A percentile compares a stretch with the other conserved stretches of the same genome.
Conservation (phyloP, 2,329 filamentous ascomycete species). For the Fusarium sp. region DNA sequence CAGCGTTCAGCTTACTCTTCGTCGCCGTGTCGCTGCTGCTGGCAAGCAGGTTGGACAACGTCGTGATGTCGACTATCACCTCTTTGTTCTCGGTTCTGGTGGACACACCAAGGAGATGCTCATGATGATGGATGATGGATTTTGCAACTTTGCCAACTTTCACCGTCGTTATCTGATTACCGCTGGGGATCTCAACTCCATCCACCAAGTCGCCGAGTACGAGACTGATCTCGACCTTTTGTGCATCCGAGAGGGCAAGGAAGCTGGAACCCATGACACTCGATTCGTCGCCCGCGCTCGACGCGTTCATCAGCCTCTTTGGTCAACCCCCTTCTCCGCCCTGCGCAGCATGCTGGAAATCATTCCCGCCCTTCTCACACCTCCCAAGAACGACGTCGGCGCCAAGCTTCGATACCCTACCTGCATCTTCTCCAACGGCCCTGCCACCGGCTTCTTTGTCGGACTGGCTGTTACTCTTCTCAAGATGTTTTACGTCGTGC, state of each 20-base stretch:
- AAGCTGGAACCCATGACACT: constrained; percentile 70
- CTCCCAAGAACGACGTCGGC: constrained; percentile 38
- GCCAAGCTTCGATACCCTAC: constrained; percentile 67
- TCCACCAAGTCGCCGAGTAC: constrained; percentile 72
- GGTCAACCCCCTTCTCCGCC: constrained; percentile 77
- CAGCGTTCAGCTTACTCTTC: constrained; percentile 45
- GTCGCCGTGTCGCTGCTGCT: constrained; percentile 24
- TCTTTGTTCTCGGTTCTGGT: constrained; percentile 90
- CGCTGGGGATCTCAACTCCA: constrained; percentile 77
- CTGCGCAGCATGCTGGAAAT: constrained; percentile 74
- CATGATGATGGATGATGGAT: constrained; percentile 77
- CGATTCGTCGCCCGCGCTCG: constrained; percentile 80
- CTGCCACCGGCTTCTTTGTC: constrained; percentile 86
- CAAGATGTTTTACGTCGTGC: constrained; percentile 59
- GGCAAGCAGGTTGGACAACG: constrained; percentile 35
- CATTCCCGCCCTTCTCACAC: constrained; percentile 64
- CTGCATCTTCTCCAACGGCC: constrained; percentile 87
- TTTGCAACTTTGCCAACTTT: constrained; percentile 62
- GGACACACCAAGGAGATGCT: constrained; percentile 97
- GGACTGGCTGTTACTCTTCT: constrained; percentile 62
- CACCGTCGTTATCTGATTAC: constrained; percentile 87
- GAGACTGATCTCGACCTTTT: constrained; percentile 49
- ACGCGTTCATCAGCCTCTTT: constrained; percentile 82
- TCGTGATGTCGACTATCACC: constrained; percentile 62
- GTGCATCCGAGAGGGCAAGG: constrained; percentile 28